A percentile compares a stretch with the other conserved stretches of the same genome.
Evolutionary conservation across 805 yeast species (phyloP).

Genomic region (Diddensiella caesifluorescens): DNA sequence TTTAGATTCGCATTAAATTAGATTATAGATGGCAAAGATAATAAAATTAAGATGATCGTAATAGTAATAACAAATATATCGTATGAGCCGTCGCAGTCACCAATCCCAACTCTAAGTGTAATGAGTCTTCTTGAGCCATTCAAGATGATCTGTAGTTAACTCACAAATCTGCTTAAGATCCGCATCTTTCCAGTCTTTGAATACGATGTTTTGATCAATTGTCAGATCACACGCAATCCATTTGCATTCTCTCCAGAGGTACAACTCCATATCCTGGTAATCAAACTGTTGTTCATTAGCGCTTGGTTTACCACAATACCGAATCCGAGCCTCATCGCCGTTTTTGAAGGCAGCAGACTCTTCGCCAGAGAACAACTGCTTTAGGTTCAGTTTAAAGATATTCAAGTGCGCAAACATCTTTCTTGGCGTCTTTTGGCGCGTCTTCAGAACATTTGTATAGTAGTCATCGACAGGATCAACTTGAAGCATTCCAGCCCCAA

Average conservation of each 20-base stretch:
- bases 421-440: constrained; percentile 8
- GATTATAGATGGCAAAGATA: no score
- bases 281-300: constrained; percentile 10
- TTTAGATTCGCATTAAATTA: no score
- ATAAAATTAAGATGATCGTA: no score
- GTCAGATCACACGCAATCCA: constrained; percentile 23
- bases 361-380: constrained; percentile 37
- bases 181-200: constrained; percentile 17
- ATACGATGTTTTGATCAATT: constrained; percentile 2
- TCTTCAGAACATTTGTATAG: constrained; percentile 12
- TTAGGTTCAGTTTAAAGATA: constrained; percentile 62
- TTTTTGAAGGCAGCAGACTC: constrained; percentile 39
- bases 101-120: no score
- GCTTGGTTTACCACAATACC: constrained; percentile 50
- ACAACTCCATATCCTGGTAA: constrained; percentile 19
- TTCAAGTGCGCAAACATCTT: constrained; percentile 57
- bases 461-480: constrained; percentile 60
- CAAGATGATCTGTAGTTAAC: constrained; percentile 7
- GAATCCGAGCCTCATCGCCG: constrained; percentile 40
- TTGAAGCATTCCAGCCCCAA: constrained; percentile 77
- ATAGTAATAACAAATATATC: no score
- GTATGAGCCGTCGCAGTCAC: no score
- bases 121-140: constrained; percentile 14
- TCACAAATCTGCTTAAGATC: constrained; percentile 12
- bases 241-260: constrained; percentile 19